phyloP scores from a whole-genome alignment of 1,284 basidiomycete genomes.

The Phylloboletellus chloephorus region DNA sequence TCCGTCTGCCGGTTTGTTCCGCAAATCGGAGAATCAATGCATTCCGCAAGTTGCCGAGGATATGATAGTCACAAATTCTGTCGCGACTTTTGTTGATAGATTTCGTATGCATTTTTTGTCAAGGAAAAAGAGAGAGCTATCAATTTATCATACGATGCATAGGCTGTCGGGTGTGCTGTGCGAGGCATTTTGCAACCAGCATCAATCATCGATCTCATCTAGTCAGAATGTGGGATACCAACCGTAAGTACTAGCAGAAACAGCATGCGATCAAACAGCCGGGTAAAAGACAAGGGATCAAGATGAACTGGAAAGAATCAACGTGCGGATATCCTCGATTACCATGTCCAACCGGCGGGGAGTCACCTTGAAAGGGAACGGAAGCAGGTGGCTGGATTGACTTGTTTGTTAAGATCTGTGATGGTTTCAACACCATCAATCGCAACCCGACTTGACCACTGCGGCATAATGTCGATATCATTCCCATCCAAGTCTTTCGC shows the following conservation, averaged over 20 bases:
- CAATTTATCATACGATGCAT: too few species aligned
- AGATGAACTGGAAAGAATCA: not conserved
- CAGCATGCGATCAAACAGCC: too few species aligned
- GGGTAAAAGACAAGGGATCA: slow-evolving; percentile 2
- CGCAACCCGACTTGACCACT: slow-evolving; percentile 20
- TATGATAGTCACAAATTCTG: too few species aligned
- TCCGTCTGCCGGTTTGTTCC: slow-evolving; percentile 26
- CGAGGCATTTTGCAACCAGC: too few species aligned
- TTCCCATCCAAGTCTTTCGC: slow-evolving; percentile 13
- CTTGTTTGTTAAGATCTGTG: not conserved
- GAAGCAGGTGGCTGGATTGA: slow-evolving; percentile 13
- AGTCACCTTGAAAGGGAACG: slow-evolving; percentile 16
- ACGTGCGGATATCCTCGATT: slow-evolving; percentile 5
- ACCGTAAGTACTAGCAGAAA: too few species aligned
- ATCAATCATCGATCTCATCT: too few species aligned
- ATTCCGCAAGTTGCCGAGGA: too few species aligned
- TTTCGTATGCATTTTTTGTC: too few species aligned
- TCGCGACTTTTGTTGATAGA: too few species aligned
- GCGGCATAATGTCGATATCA: slow-evolving; percentile 15
- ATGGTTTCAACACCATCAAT: slow-evolving; percentile 5
- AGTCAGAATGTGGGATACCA: too few species aligned
- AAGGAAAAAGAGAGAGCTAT: too few species aligned
- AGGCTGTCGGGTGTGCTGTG: too few species aligned
- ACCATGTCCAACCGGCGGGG: slow-evolving; percentile 8
- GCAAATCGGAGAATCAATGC: slow-evolving; percentile 26